These are phyloP conservation scores for Cutaneotrichosporon cavernicola DNA, from an alignment of 1,284 basidiomycete genomes.

Conservation along the genomic window DNA sequence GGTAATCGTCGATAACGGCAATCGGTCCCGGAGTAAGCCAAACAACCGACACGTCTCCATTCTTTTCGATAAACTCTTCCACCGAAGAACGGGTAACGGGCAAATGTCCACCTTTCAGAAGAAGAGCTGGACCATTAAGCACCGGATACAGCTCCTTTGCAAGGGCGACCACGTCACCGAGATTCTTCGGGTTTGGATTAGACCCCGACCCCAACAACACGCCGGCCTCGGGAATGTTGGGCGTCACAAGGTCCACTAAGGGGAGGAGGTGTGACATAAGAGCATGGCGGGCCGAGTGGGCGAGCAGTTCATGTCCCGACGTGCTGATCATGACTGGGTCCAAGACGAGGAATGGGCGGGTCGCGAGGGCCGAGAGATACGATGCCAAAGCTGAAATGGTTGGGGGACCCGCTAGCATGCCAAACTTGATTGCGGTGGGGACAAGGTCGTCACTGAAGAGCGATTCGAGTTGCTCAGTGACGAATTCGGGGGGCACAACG, in stretches of 20 bases:
- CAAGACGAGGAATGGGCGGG: constrained; percentile 63
- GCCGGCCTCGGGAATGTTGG: constrained; percentile 81
- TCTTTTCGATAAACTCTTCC: constrained; percentile 15
- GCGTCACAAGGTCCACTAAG: constrained; percentile 73
- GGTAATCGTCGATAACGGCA: constrained; percentile 33
- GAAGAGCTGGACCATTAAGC: constrained; percentile 61
- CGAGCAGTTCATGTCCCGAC: constrained; percentile 77
- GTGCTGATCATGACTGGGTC: constrained; percentile 94
- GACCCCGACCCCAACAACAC: constrained; percentile 50
- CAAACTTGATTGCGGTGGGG: constrained; percentile 79
- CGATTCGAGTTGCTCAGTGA: constrained; percentile 64
- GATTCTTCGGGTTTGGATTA: constrained; percentile 29
- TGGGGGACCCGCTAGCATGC: constrained; percentile 66
- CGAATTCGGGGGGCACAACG: constrained; percentile 65
- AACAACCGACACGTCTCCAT: constrained; percentile 12
- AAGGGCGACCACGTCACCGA: constrained; percentile 67
- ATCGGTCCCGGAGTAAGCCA: constrained; percentile 24
- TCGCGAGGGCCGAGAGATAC: constrained; percentile 30
- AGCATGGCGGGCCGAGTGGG: constrained; percentile 57
- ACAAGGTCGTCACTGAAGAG: constrained; percentile 72
- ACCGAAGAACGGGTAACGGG: constrained; percentile 58
- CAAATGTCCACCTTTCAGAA: constrained; percentile 88
- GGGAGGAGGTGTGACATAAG: constrained; percentile 67
- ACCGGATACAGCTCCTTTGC: constrained; percentile 59
- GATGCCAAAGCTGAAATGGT: constrained; percentile 53